phyloP scores from a whole-genome alignment of 441 rosid species.

The Capsella rubella region DNA sequence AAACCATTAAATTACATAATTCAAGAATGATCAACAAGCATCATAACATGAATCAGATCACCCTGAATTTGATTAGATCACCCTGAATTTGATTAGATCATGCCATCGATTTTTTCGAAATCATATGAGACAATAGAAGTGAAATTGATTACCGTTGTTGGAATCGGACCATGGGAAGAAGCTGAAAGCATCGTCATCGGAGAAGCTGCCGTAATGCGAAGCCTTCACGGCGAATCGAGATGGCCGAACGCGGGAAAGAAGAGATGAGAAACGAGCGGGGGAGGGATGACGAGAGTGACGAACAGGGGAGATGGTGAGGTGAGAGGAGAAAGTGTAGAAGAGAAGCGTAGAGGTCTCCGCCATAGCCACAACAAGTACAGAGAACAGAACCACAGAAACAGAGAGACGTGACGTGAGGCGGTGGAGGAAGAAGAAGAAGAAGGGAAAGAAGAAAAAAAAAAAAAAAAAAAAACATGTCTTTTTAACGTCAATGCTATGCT shows the following conservation, averaged over 20 bases:
- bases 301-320: constrained; percentile 46
- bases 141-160: constrained; percentile 48
- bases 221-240: constrained; percentile 62
- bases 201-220: constrained; percentile 57
- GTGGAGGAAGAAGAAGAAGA: neutral
- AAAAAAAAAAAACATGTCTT: no score
- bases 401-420: constrained; percentile 15
- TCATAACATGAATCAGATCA: constrained; percentile 19
- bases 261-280: constrained; percentile 41
- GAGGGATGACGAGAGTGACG: constrained; percentile 34
- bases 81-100: neutral
- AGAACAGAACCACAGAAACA: constrained; percentile 24
- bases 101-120: neutral
- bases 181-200: constrained; percentile 68
- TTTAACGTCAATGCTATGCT: no score
- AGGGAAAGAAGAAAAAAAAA: neutral
- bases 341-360: constrained; percentile 63
- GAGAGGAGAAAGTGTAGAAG: constrained; percentile 45
- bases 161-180: constrained; percentile 80
- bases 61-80: neutral
- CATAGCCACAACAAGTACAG: constrained; percentile 46
- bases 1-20: neutral
- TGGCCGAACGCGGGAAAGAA: constrained; percentile 38
- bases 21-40: neutral
- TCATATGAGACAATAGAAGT: neutral